Conservation (phyloP, 768 basidiomycete species). For the Leccinum longicurvipes region DNA sequence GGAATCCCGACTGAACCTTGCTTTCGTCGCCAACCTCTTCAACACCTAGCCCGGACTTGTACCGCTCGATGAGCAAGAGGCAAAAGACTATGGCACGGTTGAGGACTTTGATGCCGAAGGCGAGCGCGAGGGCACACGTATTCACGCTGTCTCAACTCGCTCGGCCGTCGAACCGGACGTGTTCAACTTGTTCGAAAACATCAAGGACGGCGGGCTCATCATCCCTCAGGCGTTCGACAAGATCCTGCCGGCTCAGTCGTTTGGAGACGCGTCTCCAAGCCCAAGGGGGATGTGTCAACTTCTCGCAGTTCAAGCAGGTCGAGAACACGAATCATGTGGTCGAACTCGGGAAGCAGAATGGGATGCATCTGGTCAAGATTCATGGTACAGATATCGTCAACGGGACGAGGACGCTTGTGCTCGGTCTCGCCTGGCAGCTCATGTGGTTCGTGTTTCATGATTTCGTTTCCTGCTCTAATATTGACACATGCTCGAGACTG, state of each 20-base stretch:
- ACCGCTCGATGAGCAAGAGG: slow-evolving; percentile 91
- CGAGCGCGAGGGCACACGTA: slow-evolving; percentile 94
- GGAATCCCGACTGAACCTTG: slow-evolving; percentile 96
- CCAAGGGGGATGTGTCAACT: too few species aligned
- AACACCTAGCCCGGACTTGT: slow-evolving; percentile 95
- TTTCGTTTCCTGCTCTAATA: not conserved
- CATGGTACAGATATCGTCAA: slow-evolving; percentile 98
- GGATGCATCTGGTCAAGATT: slow-evolving; percentile 95
- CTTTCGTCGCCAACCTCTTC: slow-evolving; percentile 98
- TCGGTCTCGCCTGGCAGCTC: slow-evolving; percentile 96
- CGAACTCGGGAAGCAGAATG: slow-evolving; percentile 88
- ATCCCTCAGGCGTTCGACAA: slow-evolving; percentile 98
- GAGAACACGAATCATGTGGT: slow-evolving; percentile 98
- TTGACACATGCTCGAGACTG: slow-evolving; percentile 42
- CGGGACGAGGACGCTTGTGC: slow-evolving; percentile 85
- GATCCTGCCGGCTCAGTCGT: slow-evolving; percentile 89
- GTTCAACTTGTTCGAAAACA: slow-evolving; percentile 93
- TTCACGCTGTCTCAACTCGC: slow-evolving; percentile 98
- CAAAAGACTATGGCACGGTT: slow-evolving; percentile 82
- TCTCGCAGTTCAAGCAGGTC: slow-evolving; percentile 93
- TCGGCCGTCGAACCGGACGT: slow-evolving; percentile 96
- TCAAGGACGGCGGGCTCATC: slow-evolving; percentile 89
- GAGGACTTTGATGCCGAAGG: slow-evolving; percentile 99
- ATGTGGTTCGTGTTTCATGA: slow-evolving; percentile 62
- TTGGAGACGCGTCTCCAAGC: slow-evolving; percentile 96